phyloP scores from a whole-genome alignment of 768 basidiomycete species.

The Tylopilus sp. region DNA sequence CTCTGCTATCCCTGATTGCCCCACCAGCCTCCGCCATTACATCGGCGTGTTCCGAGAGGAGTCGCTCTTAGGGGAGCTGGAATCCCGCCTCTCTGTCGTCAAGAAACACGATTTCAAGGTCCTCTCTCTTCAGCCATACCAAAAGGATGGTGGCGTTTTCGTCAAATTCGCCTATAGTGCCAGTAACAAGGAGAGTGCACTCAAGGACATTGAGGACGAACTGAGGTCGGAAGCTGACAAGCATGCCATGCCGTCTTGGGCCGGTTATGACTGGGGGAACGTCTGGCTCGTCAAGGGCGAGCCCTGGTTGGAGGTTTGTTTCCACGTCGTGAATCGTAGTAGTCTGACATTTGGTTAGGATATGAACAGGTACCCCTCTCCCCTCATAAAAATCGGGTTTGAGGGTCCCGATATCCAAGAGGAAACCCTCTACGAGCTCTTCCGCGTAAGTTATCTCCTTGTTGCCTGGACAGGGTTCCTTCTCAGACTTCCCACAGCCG shows the following conservation, averaged over 20 bases:
- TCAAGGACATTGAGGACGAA: constrained; percentile 47
- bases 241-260: constrained; percentile 62
- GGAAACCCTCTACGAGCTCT: constrained; percentile 71
- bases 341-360: constrained; percentile 49
- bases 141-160: constrained; percentile 86
- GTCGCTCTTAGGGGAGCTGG: constrained; percentile 47
- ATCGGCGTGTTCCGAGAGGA: constrained; percentile 60
- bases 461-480: not conserved
- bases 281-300: constrained; percentile 74
- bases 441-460: constrained; percentile 53
- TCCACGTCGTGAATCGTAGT: not conserved
- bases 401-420: constrained; percentile 87
- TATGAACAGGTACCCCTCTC: constrained; percentile 76
- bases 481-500: constrained; percentile 43
- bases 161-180: constrained; percentile 63
- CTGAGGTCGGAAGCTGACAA: constrained; percentile 43
- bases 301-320: constrained; percentile 76
- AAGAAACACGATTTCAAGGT: constrained; percentile 57
- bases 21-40: constrained; percentile 58
- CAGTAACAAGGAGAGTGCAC: constrained; percentile 34
- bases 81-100: constrained; percentile 47
- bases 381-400: constrained; percentile 72
- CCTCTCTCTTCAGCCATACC: constrained; percentile 58
- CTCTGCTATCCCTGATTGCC: constrained; percentile 2
- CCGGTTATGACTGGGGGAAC: constrained; percentile 45